Percentiles rank a stretch among this genome's conserved stretches.
These are phyloP conservation scores for Leishmania amazonensis DNA, from an alignment of 208 protist genomes.

Conservation along the genomic window DNA sequence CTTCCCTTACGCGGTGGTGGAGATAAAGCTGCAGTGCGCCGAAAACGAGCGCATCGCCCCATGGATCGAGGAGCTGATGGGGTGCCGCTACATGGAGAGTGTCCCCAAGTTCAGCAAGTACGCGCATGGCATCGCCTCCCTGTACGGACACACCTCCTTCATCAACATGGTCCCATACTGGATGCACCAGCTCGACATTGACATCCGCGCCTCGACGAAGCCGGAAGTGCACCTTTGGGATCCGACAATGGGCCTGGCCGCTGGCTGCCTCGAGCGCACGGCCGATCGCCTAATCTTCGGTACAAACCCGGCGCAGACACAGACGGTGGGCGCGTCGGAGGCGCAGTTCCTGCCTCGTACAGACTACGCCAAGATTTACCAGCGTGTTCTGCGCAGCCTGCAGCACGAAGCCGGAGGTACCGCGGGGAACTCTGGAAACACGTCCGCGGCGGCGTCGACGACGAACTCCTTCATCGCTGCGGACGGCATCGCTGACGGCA, in stretches of 20 bases:
- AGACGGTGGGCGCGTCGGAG: constrained; percentile 83
- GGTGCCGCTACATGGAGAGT: constrained; percentile 89
- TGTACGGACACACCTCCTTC: constrained; percentile 87
- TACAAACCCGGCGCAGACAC: constrained; percentile 70
- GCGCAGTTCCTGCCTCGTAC: constrained; percentile 80
- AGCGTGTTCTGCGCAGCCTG: constrained; percentile 51
- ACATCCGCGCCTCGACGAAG: constrained; percentile 89
- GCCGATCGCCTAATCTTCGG: constrained; percentile 83
- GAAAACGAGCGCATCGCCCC: constrained; percentile 90
- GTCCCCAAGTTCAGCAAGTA: constrained; percentile 92
- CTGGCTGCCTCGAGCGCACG: constrained; percentile 79
- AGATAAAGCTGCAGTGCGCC: constrained; percentile 88
- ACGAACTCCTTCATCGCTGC: not conserved
- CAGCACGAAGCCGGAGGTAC: constrained; percentile 11
- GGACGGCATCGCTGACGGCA: not conserved
- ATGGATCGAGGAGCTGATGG: constrained; percentile 92
- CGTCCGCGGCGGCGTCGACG: not conserved
- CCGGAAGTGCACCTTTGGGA: constrained; percentile 83
- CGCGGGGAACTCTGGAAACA: not conserved
- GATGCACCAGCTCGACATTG: constrained; percentile 88
- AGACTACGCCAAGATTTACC: constrained; percentile 80
- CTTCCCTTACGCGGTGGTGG: constrained; percentile 90
- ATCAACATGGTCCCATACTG: constrained; percentile 92
- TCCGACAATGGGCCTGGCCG: constrained; percentile 76
- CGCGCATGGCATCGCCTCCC: constrained; percentile 84